Evolutionary conservation across 208 protist genomes (phyloP), one percentile per base, ranked within the genome.

Genomic region (Strigomonas galati): DNA sequence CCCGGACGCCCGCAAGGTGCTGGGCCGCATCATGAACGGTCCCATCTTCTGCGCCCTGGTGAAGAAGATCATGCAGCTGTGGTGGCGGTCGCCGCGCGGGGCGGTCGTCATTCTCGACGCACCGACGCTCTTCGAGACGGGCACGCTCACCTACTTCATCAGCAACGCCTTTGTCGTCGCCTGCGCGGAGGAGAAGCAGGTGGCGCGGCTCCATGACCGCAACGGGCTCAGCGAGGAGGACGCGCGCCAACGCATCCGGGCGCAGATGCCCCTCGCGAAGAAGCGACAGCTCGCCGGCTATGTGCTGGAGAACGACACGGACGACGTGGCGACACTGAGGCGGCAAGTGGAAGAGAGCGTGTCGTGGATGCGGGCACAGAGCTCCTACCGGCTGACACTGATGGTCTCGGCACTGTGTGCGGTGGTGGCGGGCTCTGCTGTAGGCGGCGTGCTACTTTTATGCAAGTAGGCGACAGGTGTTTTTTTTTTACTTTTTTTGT

Each of bases 81-180:
- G 87, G 86, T 90, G 85, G 87, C 28, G 62, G 30, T 65, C 54
- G 49, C 51, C 63, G 19, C 54, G 62, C 12, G 62, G 64, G 12
- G 49, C 71, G 15, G 60, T 91, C 17, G 89, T 97, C 40, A 75
- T 97, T 19, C 78, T 97, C 21, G 92, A 97, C 69, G 88, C 81
- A 19, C 92, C 92, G 35, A 87, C 89, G 35, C 74, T 97, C 30
- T 96, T 91, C 58, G 89, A 95, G 61, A 91, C 90, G 12, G 77
- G 78, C n/a, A 72, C 79, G 24, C 91, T 96, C 63, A 85, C 74
- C 17, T 82, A 73, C 66, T 89, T 93, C 59, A 76, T 96, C 35
- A 89, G 82, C 66, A 57, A 43, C 30, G 69, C 73, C 0, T 54
- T 91, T 0, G 88, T 96, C 24, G 87, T 97, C 26, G 72, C 77